Evolutionary conservation across 2,329 filamentous ascomycete genomes (phyloP), one percentile per base, ranked within the genome.

Genomic region (Coleophoma eucalyptorum): DNA sequence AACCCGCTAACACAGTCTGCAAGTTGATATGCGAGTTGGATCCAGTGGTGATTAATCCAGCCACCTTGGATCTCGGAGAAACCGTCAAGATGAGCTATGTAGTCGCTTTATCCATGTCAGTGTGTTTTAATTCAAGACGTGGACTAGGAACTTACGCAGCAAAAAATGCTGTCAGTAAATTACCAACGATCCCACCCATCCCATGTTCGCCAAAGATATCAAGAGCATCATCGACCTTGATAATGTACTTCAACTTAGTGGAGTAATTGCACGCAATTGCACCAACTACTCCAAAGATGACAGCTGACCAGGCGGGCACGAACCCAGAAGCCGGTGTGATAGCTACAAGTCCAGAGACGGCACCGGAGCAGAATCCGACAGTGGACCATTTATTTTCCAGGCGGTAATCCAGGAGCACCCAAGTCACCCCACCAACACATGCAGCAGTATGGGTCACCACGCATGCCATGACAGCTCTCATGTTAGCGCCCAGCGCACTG

Each of bases 301-400:
- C 82, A 2, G 89, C 87, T 2, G 89, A 79, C 90, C 90, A 96
- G 6, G 19, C 86, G 86, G 43, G 90, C 89, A 95, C 89, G 63
- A 80, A 94, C 40, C 78, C 90, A 50, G 89, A 92, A 19, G 87
- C 90, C 4, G 90, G 90, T 3, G 90, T 96, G 57, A 95, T 94
- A 52, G 86, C 85, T 8, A 96, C 90, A 18, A 96, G 77, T 7
- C 90, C 90, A 21, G 89, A 86, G 59, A 96, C 86, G 21, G 93
- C 87, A 52, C 90, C 90, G 0, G 88, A 92, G 72, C 90, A 96
- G 76, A 95, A 95, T 2, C 90, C 90, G 19, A 96, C 90, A 2
- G 89, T 92, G 0, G 89, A 93, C 86, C 89, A 96, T 73, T 94
- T 95, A 63, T 82, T 80, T 72, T 95, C 90, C 34, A 95, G 77